These are phyloP conservation scores for Mortierella claussenii DNA, from an alignment of 192 early-diverging fungal genomes.

Conservation along the genomic window DNA sequence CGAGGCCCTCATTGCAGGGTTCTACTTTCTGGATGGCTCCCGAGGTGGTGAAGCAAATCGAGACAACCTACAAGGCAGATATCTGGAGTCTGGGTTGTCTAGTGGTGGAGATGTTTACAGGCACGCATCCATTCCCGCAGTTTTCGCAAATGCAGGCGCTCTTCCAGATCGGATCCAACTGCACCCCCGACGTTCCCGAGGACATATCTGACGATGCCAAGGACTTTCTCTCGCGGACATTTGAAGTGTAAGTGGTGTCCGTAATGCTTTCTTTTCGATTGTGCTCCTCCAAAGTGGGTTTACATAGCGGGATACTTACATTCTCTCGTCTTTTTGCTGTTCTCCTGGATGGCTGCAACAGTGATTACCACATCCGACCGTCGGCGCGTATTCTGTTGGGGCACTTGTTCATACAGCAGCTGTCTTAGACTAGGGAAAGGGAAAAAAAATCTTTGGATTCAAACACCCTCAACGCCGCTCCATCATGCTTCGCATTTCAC, in stretches of 20 bases:
- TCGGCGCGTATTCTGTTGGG: conserved; percentile 76
- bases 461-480: no score
- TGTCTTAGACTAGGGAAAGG: no score
- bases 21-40: conserved; percentile 99
- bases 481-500: background rate
- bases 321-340: background rate
- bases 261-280: background rate
- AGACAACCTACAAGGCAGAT: conserved; percentile 93
- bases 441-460: no score
- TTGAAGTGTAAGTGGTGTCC: conserved; percentile 70
- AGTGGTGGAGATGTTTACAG: conserved; percentile 99
- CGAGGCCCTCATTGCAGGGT: conserved; percentile 89
- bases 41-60: conserved; percentile 93
- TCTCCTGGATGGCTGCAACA: conserved; percentile 14
- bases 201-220: conserved; percentile 74
- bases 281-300: no score
- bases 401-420: conserved; percentile 74
- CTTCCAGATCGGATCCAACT: conserved; percentile 82
- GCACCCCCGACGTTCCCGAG: conserved; percentile 85
- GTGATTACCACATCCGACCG: conserved; percentile 80
- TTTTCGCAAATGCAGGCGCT: conserved; percentile 86
- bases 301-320: background rate
- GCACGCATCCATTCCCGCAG: conserved; percentile 89
- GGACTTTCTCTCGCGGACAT: conserved; percentile 80
- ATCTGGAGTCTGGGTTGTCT: conserved; percentile 96